Evolutionary conservation across 1,284 basidiomycete genomes (phyloP), one percentile per base, ranked within the genome.

Genomic region (Rhodotorula sp.): DNA sequence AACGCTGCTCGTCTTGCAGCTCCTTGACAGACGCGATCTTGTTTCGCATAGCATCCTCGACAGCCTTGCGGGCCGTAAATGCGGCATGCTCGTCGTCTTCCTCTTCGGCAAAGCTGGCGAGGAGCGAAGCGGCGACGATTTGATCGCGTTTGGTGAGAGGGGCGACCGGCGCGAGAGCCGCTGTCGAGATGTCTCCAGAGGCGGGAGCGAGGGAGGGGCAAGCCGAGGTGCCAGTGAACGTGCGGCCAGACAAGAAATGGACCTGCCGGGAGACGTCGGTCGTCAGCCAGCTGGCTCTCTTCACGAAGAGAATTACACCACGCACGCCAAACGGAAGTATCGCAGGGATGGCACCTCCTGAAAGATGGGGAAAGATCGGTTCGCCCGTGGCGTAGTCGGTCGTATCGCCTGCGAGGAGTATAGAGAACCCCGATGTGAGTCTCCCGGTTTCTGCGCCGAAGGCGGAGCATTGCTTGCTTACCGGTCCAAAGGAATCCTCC

Each of bases 401-500:
- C 10, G 74, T 76, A 2, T 76, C 74, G 18, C 64, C 71, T 72
- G 45, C 6, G 3, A 3, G 57, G 1, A 28, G 31, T 12, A 43
- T 1, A 43, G 38, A 43, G 38, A 43, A 43, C 2, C 38, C 38
- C 38, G 12, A 12, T 2, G 38, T 43, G 10, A 43, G 38, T 10
- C 38, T 43, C 12, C 10, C 38, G 38, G 10, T 43, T 43, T 43
- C 38, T 43, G 38, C 10, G 38, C 10, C 38, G 2, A 14, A 43
- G 38, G 38, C 10, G 38, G 38, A 43, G 38, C 38, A 43, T 43
- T 43, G 38, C 10, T 43, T 43, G 47, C 69, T 43, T 21, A 68
- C 70, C 68, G 0, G 72, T 76, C 74, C 74, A 76, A 6, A 76
- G 47, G 76, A 89, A 90, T 0, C 93, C 92, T 57, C 85, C 85